Conservation (phyloP, 257 asterid genomes). For the Apocynum venetum region DNA sequence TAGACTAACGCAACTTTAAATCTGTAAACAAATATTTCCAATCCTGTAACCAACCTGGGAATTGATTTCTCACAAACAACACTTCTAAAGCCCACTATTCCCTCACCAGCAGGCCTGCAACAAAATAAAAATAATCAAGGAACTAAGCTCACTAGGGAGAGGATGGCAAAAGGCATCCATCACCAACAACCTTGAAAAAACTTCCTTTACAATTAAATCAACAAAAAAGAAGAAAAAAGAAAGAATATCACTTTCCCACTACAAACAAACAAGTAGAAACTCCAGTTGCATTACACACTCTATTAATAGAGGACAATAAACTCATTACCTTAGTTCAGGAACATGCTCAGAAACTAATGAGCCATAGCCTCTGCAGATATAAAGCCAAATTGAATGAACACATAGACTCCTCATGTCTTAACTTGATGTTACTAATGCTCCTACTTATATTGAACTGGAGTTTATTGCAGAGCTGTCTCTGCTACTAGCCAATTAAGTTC, state of each 20-base stretch:
- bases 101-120: slow-evolving; percentile 2
- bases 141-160: background rate
- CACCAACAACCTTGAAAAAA: background rate
- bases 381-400: background rate
- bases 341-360: background rate
- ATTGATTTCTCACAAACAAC: background rate
- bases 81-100: background rate
- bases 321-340: background rate
- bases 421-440: background rate
- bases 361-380: background rate
- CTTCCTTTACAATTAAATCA: background rate
- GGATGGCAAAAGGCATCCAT: background rate
- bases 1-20: background rate
- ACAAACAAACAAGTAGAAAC: background rate
- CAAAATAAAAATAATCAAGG: background rate
- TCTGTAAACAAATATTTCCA: background rate
- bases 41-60: slow-evolving; percentile 5
- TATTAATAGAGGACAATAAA: background rate
- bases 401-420: background rate
- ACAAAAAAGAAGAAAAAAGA: background rate
- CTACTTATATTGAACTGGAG: background rate
- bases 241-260: background rate
- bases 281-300: background rate
- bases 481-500: background rate
- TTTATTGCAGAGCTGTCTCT: background rate